Percentiles rank a stretch among this genome's conserved stretches.
Conservation (phyloP, 1,139 yeast genomes). For the Yamadazyma diddensiae region DNA sequence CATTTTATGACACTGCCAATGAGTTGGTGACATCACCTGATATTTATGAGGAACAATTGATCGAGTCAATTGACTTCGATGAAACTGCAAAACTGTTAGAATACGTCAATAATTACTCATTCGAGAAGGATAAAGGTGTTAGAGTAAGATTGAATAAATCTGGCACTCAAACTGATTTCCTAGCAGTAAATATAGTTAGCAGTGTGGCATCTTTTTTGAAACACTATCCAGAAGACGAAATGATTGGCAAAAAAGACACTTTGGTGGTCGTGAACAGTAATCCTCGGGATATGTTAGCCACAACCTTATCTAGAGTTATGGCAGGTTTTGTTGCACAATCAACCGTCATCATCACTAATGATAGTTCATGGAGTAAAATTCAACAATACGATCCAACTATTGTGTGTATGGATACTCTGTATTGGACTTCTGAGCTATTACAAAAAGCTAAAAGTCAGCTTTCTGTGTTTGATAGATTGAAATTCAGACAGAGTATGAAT, state of each 20-base stretch:
- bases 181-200: constrained; percentile 62
- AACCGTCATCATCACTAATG: constrained; percentile 16
- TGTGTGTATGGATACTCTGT: constrained; percentile 18
- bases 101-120: constrained; percentile 29
- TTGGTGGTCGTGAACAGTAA: constrained; percentile 35
- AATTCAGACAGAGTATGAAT: constrained; percentile 18
- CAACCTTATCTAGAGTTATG: constrained; percentile 29
- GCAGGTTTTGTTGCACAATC: constrained; percentile 26
- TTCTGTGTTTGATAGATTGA: constrained; percentile 14
- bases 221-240: constrained; percentile 50
- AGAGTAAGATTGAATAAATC: constrained; percentile 27
- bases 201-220: constrained; percentile 60
- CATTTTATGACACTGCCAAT: constrained; percentile 13
- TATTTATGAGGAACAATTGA: neutral
- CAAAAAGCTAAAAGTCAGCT: constrained; percentile 8
- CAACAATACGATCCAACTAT: constrained; percentile 21
- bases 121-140: constrained; percentile 38
- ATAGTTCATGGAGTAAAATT: constrained; percentile 9
- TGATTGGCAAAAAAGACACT: constrained; percentile 37
- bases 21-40: constrained; percentile 2
- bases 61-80: constrained; percentile 1
- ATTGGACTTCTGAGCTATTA: constrained; percentile 1
- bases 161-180: constrained; percentile 35
- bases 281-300: constrained; percentile 17
- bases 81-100: constrained; percentile 5